phyloP scores from a whole-genome alignment of 2,329 filamentous ascomycete genomes.

The Balansia obtecta region DNA sequence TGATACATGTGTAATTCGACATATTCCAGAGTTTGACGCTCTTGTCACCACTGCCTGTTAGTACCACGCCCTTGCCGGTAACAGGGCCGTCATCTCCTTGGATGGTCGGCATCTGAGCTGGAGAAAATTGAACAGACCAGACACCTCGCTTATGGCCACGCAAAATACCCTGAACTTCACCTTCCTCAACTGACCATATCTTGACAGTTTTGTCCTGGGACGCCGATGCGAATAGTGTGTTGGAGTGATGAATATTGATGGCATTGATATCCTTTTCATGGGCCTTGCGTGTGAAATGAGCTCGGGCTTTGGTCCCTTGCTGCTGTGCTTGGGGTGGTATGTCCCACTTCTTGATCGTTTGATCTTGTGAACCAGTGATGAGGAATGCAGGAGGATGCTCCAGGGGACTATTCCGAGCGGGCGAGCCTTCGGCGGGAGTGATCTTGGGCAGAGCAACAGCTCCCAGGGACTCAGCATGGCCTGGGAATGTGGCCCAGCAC shows the following conservation, averaged over 20 bases:
- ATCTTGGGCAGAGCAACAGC: slow-evolving; percentile 73
- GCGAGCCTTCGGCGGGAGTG: slow-evolving; percentile 53
- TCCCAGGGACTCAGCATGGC: slow-evolving; percentile 87
- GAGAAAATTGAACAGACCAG: slow-evolving; percentile 88
- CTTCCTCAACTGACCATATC: slow-evolving; percentile 85
- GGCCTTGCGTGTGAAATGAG: slow-evolving; percentile 80
- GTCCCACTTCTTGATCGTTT: slow-evolving; percentile 92
- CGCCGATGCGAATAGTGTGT: slow-evolving; percentile 82
- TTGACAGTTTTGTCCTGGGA: slow-evolving; percentile 96
- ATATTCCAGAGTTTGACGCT: slow-evolving; percentile 93
- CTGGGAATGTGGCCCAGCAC: slow-evolving; percentile 75
- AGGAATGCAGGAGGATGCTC: slow-evolving; percentile 73
- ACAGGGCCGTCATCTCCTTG: slow-evolving; percentile 59
- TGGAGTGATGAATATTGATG: slow-evolving; percentile 63
- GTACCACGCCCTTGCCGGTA: slow-evolving; percentile 66
- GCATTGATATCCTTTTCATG: slow-evolving; percentile 99
- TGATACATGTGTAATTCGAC: slow-evolving; percentile 79
- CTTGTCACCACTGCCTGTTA: slow-evolving; percentile 92
- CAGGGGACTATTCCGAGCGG: slow-evolving; percentile 60
- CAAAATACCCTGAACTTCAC: slow-evolving; percentile 82
- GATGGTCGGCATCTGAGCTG: slow-evolving; percentile 60
- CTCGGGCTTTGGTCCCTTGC: slow-evolving; percentile 38
- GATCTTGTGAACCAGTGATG: slow-evolving; percentile 87
- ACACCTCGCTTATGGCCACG: slow-evolving; percentile 89
- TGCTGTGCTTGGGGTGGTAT: slow-evolving; percentile 45